phyloP scores from a whole-genome alignment of 768 basidiomycete species.

The Boletus sp. region DNA sequence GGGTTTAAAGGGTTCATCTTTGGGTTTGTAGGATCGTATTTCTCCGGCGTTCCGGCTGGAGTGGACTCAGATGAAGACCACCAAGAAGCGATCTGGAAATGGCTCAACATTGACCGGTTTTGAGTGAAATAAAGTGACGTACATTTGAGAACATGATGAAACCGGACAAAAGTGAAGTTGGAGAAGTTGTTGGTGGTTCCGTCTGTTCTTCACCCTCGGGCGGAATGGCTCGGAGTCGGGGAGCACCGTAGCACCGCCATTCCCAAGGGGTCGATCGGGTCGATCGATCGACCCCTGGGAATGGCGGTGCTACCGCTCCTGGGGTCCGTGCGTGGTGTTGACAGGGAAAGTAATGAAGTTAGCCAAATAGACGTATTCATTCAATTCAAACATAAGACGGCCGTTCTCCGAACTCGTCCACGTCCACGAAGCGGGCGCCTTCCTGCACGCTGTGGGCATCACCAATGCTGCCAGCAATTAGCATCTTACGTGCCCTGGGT shows the following conservation, averaged over 20 bases:
- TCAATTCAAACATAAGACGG: too few relatives aligned
- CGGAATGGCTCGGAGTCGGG: too few relatives aligned
- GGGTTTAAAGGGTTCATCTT: conserved; percentile 90
- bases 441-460: not conserved
- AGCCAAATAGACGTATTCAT: too few relatives aligned
- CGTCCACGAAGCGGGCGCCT: not conserved
- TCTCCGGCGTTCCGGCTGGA: conserved; percentile 35
- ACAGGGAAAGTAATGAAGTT: too few relatives aligned
- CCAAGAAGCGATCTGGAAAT: conserved; percentile 47
- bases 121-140: not conserved
- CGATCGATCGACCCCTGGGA: too few relatives aligned
- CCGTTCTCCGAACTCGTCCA: not conserved
- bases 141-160: conserved; percentile 46
- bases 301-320: too few relatives aligned
- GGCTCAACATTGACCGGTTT: not conserved
- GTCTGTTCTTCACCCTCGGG: too few relatives aligned
- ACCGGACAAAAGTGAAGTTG: too few relatives aligned
- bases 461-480: conserved; percentile 10
- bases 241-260: too few relatives aligned
- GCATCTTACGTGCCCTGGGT: conserved; percentile 7
- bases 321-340: too few relatives aligned
- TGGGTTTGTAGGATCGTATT: conserved; percentile 72
- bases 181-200: too few relatives aligned
- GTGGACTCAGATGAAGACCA: conserved; percentile 46
- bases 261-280: too few relatives aligned